Conservation (phyloP, 441 rosid species). For the Pelargonium australe region DNA sequence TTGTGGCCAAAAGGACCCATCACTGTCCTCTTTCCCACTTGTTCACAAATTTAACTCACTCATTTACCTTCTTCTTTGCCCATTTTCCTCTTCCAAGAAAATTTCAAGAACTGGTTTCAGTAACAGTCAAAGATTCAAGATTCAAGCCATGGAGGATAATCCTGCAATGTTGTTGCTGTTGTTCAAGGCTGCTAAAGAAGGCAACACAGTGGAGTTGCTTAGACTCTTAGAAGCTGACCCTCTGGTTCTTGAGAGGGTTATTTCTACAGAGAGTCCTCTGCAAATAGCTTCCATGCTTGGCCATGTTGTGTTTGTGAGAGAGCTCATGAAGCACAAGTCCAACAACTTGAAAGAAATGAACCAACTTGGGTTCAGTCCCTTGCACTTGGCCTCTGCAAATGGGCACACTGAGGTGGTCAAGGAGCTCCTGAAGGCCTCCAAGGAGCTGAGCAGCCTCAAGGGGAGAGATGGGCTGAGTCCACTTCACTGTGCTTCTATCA, state of each 20-base stretch:
- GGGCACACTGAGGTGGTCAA: not conserved
- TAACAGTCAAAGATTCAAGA: not conserved
- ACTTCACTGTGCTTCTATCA: conserved; percentile 8
- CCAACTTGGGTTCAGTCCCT: conserved; percentile 6
- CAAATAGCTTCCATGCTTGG: conserved; percentile 5
- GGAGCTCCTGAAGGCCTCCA: conserved; percentile 7
- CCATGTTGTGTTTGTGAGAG: not conserved
- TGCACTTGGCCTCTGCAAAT: conserved; percentile 10
- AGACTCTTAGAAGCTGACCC: not conserved
- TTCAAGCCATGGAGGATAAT: too few species aligned
- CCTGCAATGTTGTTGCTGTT: too few species aligned
- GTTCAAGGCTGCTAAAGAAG: not conserved
- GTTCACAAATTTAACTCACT: too few species aligned
- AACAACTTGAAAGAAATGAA: not conserved
- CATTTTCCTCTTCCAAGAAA: too few species aligned
- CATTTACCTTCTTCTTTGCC: too few species aligned
- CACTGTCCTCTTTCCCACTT: too few species aligned
- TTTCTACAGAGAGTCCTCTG: not conserved
- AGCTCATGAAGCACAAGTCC: conserved; percentile 1
- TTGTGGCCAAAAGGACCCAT: too few species aligned
- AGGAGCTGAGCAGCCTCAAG: conserved; percentile 5
- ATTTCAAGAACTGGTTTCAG: not conserved
- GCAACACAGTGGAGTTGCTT: not conserved
- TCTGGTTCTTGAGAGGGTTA: not conserved
- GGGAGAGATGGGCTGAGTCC: conserved; percentile 12